phyloP scores from a whole-genome alignment of 1,139 yeast species.

The Debaryomyces fabryi region DNA sequence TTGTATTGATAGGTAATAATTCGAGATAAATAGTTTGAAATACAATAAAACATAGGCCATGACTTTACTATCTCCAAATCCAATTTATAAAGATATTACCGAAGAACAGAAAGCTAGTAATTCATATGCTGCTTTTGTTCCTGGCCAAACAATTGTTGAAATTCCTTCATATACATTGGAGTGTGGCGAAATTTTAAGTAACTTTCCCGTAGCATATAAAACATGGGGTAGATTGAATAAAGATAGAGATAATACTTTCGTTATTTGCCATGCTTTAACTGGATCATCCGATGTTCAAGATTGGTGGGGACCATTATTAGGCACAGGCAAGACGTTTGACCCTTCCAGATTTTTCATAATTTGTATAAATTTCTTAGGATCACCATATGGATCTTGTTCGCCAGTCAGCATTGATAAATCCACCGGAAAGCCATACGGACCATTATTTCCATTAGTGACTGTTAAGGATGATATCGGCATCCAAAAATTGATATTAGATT shows the following conservation, averaged over 20 bases:
- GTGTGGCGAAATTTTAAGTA: constrained; percentile 71
- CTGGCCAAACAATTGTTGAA: constrained; percentile 79
- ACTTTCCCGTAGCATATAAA: constrained; percentile 92
- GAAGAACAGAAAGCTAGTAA: constrained; percentile 54
- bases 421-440: constrained; percentile 82
- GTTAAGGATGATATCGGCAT: constrained; percentile 86
- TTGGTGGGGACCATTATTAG: constrained; percentile 98
- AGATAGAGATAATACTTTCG: constrained; percentile 69
- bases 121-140: constrained; percentile 71
- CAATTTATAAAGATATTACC: constrained; percentile 40
- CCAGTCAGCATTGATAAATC: constrained; percentile 78
- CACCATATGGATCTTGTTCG: constrained; percentile 95
- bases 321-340: constrained; percentile 86
- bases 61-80: constrained; percentile 11
- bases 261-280: constrained; percentile 92
- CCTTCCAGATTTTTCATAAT: constrained; percentile 83
- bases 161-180: constrained; percentile 78
- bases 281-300: constrained; percentile 95
- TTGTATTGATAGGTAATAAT: constrained; percentile 15
- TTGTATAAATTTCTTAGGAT: constrained; percentile 88
- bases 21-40: constrained; percentile 4
- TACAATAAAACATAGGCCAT: not conserved
- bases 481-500: constrained; percentile 75
- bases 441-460: constrained; percentile 91
- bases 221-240: constrained; percentile 88